Percentiles rank a stretch among this genome's conserved stretches.
Conservation (phyloP, 1,284 basidiomycete species). For the Rhodotorula sp. region DNA sequence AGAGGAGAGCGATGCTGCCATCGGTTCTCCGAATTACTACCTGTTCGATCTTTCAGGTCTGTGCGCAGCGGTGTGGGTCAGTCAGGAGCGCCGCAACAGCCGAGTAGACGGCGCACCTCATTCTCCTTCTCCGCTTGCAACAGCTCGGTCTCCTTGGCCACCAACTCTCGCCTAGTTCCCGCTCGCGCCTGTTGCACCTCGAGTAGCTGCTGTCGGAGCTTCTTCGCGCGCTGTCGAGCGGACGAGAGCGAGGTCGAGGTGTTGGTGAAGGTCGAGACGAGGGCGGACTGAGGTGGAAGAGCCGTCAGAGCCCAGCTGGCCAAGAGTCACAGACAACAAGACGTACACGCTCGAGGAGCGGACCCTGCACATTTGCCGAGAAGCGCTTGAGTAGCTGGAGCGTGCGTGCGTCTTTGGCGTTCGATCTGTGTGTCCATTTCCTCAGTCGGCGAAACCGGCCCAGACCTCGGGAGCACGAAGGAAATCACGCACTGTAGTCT, state of each 20-base stretch:
- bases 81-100: too few relatives aligned
- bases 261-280: background rate
- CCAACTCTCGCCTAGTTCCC: background rate
- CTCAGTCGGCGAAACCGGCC: too few relatives aligned
- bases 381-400: background rate
- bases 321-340: background rate
- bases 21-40: too few relatives aligned
- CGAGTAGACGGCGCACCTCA: too few relatives aligned
- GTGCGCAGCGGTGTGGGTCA: too few relatives aligned
- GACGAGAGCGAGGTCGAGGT: background rate
- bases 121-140: background rate
- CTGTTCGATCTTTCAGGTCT: too few relatives aligned
- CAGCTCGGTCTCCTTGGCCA: too few relatives aligned
- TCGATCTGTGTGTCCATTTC: background rate
- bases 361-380: background rate
- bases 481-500: constrained; percentile 1
- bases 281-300: background rate
- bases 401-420: background rate
- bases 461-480: too few relatives aligned
- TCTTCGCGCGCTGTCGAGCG: background rate
- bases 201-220: background rate
- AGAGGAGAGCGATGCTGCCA: too few relatives aligned
- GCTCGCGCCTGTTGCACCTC: background rate
- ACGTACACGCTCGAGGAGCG: background rate
- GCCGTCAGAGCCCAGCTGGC: too few relatives aligned